A percentile compares a stretch with the other conserved stretches of the same genome.
Evolutionary conservation across 345 rosid species (phyloP).

Genomic region (Eucalyptus pumila): DNA sequence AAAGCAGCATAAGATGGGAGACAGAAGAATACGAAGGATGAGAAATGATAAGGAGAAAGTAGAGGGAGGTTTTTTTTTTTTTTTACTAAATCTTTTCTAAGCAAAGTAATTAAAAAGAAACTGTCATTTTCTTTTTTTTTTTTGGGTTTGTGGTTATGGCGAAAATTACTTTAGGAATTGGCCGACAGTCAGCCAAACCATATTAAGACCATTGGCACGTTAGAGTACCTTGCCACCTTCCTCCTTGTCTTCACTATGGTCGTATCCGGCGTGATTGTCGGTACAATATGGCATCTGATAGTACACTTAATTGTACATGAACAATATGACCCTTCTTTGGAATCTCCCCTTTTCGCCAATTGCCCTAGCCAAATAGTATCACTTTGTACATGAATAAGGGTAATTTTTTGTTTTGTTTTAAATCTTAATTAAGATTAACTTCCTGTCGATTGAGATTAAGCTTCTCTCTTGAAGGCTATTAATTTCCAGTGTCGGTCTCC

Average conservation of each 20-base stretch:
- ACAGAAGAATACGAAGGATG: not conserved
- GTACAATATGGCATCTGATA: not conserved
- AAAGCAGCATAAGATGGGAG: not conserved
- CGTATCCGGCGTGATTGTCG: accelerated
- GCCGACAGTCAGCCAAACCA: not conserved
- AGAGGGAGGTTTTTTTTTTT: not conserved
- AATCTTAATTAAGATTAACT: not conserved
- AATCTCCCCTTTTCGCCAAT: not conserved
- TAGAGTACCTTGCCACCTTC: not conserved
- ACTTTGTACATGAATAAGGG: not conserved
- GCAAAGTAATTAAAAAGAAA: not conserved
- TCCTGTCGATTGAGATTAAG: not conserved
- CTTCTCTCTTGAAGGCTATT: not conserved
- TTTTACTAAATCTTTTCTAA: not conserved
- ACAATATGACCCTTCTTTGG: not conserved
- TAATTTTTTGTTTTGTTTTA: too few relatives aligned
- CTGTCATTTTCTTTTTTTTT: not conserved
- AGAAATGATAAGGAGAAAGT: not conserved
- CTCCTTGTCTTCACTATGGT: not conserved
- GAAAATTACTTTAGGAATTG: not conserved
- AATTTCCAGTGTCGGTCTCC: not conserved
- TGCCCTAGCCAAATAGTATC: not conserved
- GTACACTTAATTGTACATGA: not conserved
- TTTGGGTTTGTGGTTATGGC: not conserved
- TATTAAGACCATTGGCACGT: not conserved